A percentile compares a stretch with the other conserved stretches of the same genome.
Conservation (phyloP, 2,329 filamentous ascomycete species). For the Fusarium domesticum region DNA sequence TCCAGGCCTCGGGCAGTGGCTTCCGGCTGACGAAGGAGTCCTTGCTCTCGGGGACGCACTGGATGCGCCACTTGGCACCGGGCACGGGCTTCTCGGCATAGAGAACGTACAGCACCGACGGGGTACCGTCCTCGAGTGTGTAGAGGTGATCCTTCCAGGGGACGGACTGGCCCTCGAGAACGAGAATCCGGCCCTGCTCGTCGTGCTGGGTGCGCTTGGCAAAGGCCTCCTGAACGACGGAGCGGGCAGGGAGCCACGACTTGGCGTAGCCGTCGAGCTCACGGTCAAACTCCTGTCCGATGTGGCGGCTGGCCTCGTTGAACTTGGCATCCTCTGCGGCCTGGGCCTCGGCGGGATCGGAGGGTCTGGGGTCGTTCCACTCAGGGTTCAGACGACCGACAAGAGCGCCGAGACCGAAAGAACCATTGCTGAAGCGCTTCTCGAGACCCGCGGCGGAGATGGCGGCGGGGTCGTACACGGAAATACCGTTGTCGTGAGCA, state of each 20-base stretch:
- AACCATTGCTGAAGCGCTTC: constrained; percentile 80
- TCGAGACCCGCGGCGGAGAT: constrained; percentile 68
- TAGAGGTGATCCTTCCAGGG: constrained; percentile 98
- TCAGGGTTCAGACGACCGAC: constrained; percentile 77
- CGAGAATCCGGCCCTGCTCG: constrained; percentile 72
- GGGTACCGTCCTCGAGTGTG: constrained; percentile 67
- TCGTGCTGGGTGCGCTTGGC: constrained; percentile 65
- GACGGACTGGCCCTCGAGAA: constrained; percentile 72
- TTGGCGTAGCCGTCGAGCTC: constrained; percentile 72
- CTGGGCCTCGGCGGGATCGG: constrained; percentile 57
- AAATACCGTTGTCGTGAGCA: constrained; percentile 95
- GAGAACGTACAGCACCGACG: constrained; percentile 73
- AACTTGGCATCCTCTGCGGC: constrained; percentile 80
- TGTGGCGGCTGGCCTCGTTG: constrained; percentile 70
- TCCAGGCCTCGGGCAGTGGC: constrained; percentile 86
- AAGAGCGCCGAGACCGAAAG: constrained; percentile 79
- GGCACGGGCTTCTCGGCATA: constrained; percentile 79
- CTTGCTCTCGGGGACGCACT: constrained; percentile 80
- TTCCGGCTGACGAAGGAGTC: constrained; percentile 91
- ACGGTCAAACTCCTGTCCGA: constrained; percentile 83
- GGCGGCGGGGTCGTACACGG: constrained; percentile 69
- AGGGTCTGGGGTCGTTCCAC: constrained; percentile 65
- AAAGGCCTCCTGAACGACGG: constrained; percentile 75
- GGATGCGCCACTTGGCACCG: constrained; percentile 86
- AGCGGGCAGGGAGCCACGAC: constrained; percentile 84